Evolutionary conservation across 2,329 filamentous ascomycete species (phyloP), one percentile per base, ranked within the genome.

Genomic region (Coniella vitis): DNA sequence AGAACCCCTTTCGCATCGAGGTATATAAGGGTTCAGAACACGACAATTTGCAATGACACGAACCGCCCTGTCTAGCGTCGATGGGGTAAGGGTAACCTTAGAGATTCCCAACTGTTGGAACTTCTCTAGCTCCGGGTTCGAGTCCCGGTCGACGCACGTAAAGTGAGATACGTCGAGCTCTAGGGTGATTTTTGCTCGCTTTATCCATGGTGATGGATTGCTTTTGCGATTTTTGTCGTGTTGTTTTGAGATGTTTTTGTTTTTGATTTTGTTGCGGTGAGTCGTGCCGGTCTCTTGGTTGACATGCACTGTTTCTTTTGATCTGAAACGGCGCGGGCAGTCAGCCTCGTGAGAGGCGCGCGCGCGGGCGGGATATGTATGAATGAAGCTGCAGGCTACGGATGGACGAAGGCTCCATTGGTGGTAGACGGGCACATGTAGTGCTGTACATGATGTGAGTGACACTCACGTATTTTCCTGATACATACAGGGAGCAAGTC

Each of bases 61-160:
- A 39, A 25, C 12, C 8, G 9, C 19, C 9, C 20, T 39, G 13
- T 7, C 21, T 40, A 21, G 38, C 39, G 39, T 31, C 39, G 39
- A 32, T 42, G 39, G 39, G 39, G 39, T 42, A 42, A 34, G 39
- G 39, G 39, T 34, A 42, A 42, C 39, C 39, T 42, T 42, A 42
- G 39, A 42, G 39, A 42, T 42, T 42, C 39, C 39, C 39, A 41
- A 19, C 16, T 12, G 25, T 40, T n/a, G 39, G 25, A 42, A 32
- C 39, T 42, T 42, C 39, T 42, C 39, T 42, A 42, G 39, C 39
- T 13, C 39, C 39, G 39, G 25, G 39, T 42, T 42, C 40, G 40
- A 42, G 25, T 42, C 40, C 29, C 40, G 40, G 40, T 34, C 40
- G 40, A 34, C 29, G 40, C 40, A 42, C 17, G 9, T 7, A 19